These are phyloP conservation scores for Apophysomyces variabilis DNA, from an alignment of 371 early-diverging fungal genomes.

Conservation along the genomic window DNA sequence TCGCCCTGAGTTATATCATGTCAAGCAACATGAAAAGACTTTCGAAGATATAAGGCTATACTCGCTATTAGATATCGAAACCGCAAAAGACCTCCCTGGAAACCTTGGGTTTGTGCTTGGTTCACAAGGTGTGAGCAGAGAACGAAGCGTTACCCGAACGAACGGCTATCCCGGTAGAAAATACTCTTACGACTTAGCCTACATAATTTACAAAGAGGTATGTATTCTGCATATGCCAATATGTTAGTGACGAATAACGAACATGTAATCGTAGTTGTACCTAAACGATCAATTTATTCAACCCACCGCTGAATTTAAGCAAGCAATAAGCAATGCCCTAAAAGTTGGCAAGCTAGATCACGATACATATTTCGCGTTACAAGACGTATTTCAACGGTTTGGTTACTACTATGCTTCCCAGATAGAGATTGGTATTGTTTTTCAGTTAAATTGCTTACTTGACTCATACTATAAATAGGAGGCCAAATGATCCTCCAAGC, in stretches of 20 bases:
- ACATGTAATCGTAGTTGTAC: neutral
- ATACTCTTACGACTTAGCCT: neutral
- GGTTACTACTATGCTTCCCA: neutral
- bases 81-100: neutral
- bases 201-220: neutral
- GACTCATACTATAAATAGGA: neutral
- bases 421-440: neutral
- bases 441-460: neutral
- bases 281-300: neutral
- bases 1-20: neutral
- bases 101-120: neutral
- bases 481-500: neutral
- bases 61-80: neutral
- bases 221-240: neutral
- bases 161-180: neutral
- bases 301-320: neutral
- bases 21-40: neutral
- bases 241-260: neutral
- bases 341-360: neutral
- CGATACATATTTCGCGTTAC: neutral
- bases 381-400: conserved; percentile 1
- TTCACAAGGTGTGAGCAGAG: neutral
- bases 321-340: neutral
- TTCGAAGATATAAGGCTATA: neutral
- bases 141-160: neutral